These are phyloP conservation scores for Orychophragmus violaceus DNA, from an alignment of 345 rosid species.

Conservation along the genomic window DNA sequence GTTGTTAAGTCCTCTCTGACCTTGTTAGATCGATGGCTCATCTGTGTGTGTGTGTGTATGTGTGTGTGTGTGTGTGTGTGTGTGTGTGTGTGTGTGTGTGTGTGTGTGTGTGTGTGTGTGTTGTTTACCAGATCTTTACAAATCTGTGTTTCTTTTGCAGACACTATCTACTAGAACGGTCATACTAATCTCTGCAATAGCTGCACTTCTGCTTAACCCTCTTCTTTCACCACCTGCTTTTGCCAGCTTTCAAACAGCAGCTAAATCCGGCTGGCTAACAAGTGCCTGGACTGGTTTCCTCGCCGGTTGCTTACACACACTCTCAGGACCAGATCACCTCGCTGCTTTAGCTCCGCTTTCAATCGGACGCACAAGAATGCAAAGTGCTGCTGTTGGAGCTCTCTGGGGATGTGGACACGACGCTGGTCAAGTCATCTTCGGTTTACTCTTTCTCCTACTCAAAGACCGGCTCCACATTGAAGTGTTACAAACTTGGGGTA, in stretches of 20 bases:
- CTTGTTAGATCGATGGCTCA: not conserved
- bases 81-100: not conserved
- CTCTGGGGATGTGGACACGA: conserved; percentile 99
- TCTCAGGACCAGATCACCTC: conserved; percentile 96
- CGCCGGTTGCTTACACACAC: conserved; percentile 89
- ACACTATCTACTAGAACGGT: conserved; percentile 41
- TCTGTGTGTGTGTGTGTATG: not conserved
- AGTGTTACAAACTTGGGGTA: conserved; percentile 83
- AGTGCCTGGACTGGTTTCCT: conserved; percentile 98
- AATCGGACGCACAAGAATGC: conserved; percentile 80
- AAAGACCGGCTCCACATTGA: conserved; percentile 90
- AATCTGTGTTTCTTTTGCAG: conserved; percentile 38
- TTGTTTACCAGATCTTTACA: not conserved
- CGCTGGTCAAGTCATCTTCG: conserved; percentile 91
- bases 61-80: not conserved
- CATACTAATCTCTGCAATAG: conserved; percentile 48
- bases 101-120: not conserved
- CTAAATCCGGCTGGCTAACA: conserved; percentile 46
- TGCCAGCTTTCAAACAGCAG: conserved; percentile 68
- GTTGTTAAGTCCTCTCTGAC: not conserved
- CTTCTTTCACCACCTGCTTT: conserved; percentile 73
- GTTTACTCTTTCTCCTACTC: conserved; percentile 66
- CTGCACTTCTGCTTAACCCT: conserved; percentile 55
- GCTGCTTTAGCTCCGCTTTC: conserved; percentile 97
- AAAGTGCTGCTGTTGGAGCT: conserved; percentile 94